Evolutionary conservation across 2,329 filamentous ascomycete genomes (phyloP), one percentile per base, ranked within the genome.

Genomic region (Xylaria sp.): DNA sequence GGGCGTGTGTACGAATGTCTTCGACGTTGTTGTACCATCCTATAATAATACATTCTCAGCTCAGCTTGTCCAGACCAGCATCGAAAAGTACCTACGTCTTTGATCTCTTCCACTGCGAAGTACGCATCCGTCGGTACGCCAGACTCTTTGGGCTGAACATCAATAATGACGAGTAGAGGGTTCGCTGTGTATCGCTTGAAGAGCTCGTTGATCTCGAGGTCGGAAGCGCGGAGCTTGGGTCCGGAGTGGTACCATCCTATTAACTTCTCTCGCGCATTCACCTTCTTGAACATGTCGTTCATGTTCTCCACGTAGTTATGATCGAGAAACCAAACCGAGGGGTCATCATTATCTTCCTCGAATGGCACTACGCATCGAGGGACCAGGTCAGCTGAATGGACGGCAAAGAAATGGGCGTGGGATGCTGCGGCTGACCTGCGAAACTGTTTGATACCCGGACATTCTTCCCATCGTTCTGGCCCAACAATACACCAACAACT

Each of bases 201-300:
- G 62, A 99, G 87, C 81, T 99, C 95, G 80, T 99, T 99, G 89
- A 99, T 97, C 81, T 98, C 92, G 69, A 99, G 82, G 83, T 99
- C 95, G 46, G 95, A 97, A 58, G 93, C 94, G 75, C 95, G 89
- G 73, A 99, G 85, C 84, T 98, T 99, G 38, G 95, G 95, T 41
- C 95, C 95, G 19, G 95, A 96, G 80, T 99, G 95, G 79, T 99
- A 99, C 95, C 95, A 99, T 74, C 95, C 95, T 85, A 99, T 96
- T 77, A 99, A 86, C 87, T 98, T 98, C 83, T 99, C 95, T 67
- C 92, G 85, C 64, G 95, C 95, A 82, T 99, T 99, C 84, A 99
- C 93, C 82, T 98, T 98, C 85, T 99, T 99, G 86, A 99, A 99
- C 95, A 99, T 99, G 79, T 98, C 95, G 81, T 95, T 96, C 95